These are phyloP conservation scores for Sordariomycetes sp. DNA, from an alignment of 2,329 filamentous ascomycete species.

Conservation along the genomic window DNA sequence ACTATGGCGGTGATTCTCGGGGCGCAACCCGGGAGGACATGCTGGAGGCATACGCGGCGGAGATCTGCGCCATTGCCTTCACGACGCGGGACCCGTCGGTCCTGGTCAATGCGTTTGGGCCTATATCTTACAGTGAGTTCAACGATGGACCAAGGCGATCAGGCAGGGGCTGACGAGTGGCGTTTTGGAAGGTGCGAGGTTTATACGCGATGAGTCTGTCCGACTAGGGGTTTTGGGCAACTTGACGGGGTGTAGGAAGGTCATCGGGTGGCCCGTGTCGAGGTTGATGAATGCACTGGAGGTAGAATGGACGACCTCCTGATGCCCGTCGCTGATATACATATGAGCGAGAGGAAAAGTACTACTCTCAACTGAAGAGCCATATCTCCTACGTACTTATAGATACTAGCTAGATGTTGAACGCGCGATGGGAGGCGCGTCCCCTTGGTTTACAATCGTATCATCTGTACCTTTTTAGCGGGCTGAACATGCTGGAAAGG, in stretches of 20 bases:
- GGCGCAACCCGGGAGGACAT: constrained; percentile 12
- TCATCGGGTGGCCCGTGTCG: neutral
- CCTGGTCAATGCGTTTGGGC: constrained; percentile 35
- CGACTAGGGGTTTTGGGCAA: neutral
- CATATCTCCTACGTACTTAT: no score
- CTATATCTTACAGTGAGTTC: constrained; percentile 31
- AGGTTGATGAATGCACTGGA: neutral
- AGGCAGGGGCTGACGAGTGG: constrained; percentile 19
- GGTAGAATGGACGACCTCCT: neutral
- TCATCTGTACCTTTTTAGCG: no score
- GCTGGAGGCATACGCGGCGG: constrained; percentile 20
- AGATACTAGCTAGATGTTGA: no score
- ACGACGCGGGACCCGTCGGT: constrained; percentile 29
- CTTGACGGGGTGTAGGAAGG: neutral
- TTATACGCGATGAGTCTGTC: neutral
- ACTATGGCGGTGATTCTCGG: neutral
- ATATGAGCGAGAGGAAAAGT: no score
- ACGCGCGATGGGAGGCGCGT: no score
- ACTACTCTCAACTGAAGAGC: no score
- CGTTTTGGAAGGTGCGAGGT: neutral
- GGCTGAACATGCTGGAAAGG: no score
- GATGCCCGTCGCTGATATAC: no score
- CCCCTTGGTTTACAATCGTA: no score
- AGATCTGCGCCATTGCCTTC: constrained; percentile 32
- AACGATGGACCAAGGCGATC: neutral